Base-by-base conservation (phyloP, 1,284 basidiomycete species). In the Anthracocystis panici-leucophaei region DNA sequence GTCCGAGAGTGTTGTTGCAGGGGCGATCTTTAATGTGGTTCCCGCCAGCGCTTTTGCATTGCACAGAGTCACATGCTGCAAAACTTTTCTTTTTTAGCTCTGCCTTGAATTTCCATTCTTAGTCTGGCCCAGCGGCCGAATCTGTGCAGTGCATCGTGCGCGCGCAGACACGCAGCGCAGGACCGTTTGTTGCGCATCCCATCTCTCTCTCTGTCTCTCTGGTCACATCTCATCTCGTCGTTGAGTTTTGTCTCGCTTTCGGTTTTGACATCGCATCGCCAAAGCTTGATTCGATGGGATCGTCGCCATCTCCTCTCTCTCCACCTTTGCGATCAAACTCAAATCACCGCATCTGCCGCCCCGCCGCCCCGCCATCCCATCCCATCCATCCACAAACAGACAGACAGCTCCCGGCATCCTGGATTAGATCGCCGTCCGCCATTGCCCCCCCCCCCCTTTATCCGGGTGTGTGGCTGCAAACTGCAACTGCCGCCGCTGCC, bases 251-350 rank as follows among this genome's bases (percentile, higher is more conserved):
- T 21, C 44, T 45, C 44, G n/a, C 41, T 27, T 6, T 23, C 45
- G 18, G 25, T 46, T 25, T 27, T 46, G 45, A 46, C 45, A 46
- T 46, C 45, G 23, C 45, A 27, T 27, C 27, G 27, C 45, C 25
- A 46, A 46, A 46, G 45, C 45, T 46, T 46, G 45, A 46, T 46
- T 45, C 5, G 23, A 46, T 46, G 45, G 45, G 45, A 46, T 46
- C 45, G 10, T 46, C 45, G 45, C 25, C 45, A 46, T 46, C 45
- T 46, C 45, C 45, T 27, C 45, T 25, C 23, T 14, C 25, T 33
- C 29, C 48, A 7, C 48, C 29, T 29, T 31, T 33, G 23, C 41
- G 41, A 42, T 21, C 41, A 42, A 27, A 25, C 45, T 27, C 45
- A 27, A 46, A 46, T 46, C 45, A 25, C 23, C 25, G 40, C 45